Conservation (phyloP, 2,329 filamentous ascomycete genomes). For the Penicillium sp. region DNA sequence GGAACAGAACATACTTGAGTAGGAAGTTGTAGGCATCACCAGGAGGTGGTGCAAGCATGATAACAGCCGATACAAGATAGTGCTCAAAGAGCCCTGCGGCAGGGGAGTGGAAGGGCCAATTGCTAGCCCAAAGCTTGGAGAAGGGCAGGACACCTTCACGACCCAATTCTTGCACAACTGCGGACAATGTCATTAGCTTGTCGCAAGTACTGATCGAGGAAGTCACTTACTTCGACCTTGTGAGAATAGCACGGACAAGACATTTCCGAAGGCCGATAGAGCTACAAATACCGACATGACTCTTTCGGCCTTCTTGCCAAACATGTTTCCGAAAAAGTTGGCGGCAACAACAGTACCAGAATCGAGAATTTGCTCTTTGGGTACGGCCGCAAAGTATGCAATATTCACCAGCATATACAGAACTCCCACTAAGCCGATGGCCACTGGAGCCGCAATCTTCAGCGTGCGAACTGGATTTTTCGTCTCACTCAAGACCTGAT, state of each 20-base stretch:
- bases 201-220: background rate
- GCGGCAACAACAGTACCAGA: slow-evolving; percentile 57
- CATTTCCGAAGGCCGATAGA: slow-evolving; percentile 60
- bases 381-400: slow-evolving; percentile 59
- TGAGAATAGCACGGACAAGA: slow-evolving; percentile 57
- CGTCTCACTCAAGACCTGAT: slow-evolving; percentile 52
- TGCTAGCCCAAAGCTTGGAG: slow-evolving; percentile 66
- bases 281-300: slow-evolving; percentile 62
- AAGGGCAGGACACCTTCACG: slow-evolving; percentile 68
- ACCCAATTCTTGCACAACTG: slow-evolving; percentile 57
- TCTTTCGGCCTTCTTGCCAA: slow-evolving; percentile 53
- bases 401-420: slow-evolving; percentile 59
- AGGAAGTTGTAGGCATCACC: slow-evolving; percentile 67
- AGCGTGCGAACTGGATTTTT: slow-evolving; percentile 58
- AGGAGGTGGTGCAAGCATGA: slow-evolving; percentile 65
- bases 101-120: slow-evolving; percentile 65
- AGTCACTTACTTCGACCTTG: slow-evolving; percentile 38
- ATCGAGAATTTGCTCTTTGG: slow-evolving; percentile 53
- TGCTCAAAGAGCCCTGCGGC: slow-evolving; percentile 60
- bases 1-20: slow-evolving; percentile 36
- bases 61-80: slow-evolving; percentile 63
- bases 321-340: slow-evolving; percentile 60
- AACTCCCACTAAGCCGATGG: slow-evolving; percentile 54
- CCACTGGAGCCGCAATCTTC: slow-evolving; percentile 56
- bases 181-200: background rate